These are phyloP conservation scores for Apiospora aurea DNA, from an alignment of 2,329 filamentous ascomycete species.

Conservation along the genomic window DNA sequence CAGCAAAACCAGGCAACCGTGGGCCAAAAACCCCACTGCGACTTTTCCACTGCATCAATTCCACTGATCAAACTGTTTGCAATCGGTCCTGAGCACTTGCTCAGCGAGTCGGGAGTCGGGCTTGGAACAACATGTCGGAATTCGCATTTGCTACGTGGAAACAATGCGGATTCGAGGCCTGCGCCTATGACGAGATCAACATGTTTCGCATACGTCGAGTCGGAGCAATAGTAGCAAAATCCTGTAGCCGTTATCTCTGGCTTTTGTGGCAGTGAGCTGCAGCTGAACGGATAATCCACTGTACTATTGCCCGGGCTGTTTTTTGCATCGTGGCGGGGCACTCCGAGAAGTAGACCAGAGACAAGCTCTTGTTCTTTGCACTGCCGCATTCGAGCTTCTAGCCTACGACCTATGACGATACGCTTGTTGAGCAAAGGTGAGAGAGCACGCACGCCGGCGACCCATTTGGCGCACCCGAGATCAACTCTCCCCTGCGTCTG, in stretches of 20 bases:
- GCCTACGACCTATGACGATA: background rate
- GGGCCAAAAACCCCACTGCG: background rate
- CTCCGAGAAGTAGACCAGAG: background rate
- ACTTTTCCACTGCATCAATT: slow-evolving; percentile 15
- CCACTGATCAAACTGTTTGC: background rate
- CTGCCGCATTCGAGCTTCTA: background rate
- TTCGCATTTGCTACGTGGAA: background rate
- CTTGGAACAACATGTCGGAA: background rate
- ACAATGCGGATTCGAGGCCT: background rate
- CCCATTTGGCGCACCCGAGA: background rate
- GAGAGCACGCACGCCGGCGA: background rate
- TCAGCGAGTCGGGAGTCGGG: background rate
- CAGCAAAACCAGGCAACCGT: slow-evolving; percentile 16
- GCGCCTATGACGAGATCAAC: background rate
- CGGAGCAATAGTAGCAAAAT: background rate
- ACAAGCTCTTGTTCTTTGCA: slow-evolving; percentile 1
- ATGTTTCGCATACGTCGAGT: slow-evolving; percentile 13
- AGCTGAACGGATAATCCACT: slow-evolving; percentile 7
- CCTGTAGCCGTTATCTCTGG: background rate
- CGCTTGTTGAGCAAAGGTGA: background rate
- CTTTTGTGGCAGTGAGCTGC: slow-evolving; percentile 6
- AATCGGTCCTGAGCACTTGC: background rate
- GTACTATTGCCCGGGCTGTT: background rate
- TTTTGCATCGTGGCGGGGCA: slow-evolving; percentile 4
- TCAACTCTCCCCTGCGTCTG: background rate